Conservation (phyloP, 495 filamentous ascomycete species). For the Trichocladium uniseriatum region DNA sequence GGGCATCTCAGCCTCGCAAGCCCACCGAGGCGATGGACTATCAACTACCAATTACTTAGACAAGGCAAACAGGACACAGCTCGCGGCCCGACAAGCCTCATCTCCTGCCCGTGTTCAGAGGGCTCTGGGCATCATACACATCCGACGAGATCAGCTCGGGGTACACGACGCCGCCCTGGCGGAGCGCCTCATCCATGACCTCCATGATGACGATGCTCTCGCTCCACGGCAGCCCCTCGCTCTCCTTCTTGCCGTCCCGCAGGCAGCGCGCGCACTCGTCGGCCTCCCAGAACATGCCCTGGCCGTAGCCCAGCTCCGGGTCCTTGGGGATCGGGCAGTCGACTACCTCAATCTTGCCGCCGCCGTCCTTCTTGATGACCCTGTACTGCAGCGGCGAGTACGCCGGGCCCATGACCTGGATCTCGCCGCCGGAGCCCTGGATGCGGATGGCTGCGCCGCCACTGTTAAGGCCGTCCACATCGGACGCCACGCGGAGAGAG, state of each 20-base stretch:
- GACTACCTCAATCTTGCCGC: constrained; percentile 44
- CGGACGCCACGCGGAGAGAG: constrained; percentile 54
- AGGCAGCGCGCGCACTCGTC: constrained; percentile 81
- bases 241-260: constrained; percentile 73
- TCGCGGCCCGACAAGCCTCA: constrained; percentile 2
- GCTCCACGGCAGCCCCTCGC: constrained; percentile 59
- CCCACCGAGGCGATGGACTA: background rate
- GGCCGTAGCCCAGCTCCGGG: constrained; percentile 40
- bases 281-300: constrained; percentile 93
- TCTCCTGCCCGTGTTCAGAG: constrained; percentile 40
- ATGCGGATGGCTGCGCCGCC: constrained; percentile 67
- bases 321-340: constrained; percentile 55
- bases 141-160: constrained; percentile 73
- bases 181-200: constrained; percentile 81
- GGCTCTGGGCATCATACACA: constrained; percentile 52
- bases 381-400: constrained; percentile 62
- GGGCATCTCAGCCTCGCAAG: constrained; percentile 7
- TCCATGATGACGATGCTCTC: constrained; percentile 93
- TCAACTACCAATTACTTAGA: background rate
- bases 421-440: constrained; percentile 77
- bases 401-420: constrained; percentile 67
- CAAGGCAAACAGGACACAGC: background rate
- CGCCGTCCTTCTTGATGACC: constrained; percentile 42
- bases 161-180: constrained; percentile 68
- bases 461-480: constrained; percentile 54